Evolutionary conservation across 2,329 filamentous ascomycete species (phyloP).

Genomic region (Ilyonectria robusta): DNA sequence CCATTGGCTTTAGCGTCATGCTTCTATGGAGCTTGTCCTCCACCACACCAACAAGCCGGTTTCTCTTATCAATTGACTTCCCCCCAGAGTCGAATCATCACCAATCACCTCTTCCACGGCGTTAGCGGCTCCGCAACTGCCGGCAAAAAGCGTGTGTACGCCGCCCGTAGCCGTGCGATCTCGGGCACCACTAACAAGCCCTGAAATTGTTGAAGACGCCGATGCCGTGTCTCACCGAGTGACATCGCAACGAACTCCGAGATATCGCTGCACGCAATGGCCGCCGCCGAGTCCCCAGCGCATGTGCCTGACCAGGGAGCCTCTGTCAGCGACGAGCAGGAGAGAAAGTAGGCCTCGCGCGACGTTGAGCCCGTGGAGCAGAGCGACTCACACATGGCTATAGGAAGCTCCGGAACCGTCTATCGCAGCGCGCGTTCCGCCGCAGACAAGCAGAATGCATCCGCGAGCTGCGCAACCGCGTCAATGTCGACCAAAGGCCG

Average conservation of each 20-base stretch:
- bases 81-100: background rate
- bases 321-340: constrained; percentile 25
- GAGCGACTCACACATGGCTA: background rate
- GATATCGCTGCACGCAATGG: background rate
- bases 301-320: background rate
- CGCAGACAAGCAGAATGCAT: constrained; percentile 49
- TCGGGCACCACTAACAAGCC: background rate
- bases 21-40: too few species aligned
- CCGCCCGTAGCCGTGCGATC: constrained; percentile 12
- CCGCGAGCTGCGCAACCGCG: constrained; percentile 43
- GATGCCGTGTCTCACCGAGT: background rate
- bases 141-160: background rate
- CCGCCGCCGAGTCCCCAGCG: background rate
- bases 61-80: background rate
- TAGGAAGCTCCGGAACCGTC: constrained; percentile 51
- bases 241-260: background rate
- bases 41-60: background rate
- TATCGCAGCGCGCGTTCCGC: constrained; percentile 51
- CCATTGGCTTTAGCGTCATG: too few species aligned
- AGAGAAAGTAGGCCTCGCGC: constrained; percentile 19
- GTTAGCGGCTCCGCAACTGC: background rate
- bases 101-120: background rate
- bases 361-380: too few species aligned
- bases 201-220: background rate
- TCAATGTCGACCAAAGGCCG: constrained; percentile 40